A percentile compares a stretch with the other conserved stretches of the same genome.
These are phyloP conservation scores for Tricholoma matsutake DNA, from an alignment of 768 basidiomycete genomes.

Conservation along the genomic window DNA sequence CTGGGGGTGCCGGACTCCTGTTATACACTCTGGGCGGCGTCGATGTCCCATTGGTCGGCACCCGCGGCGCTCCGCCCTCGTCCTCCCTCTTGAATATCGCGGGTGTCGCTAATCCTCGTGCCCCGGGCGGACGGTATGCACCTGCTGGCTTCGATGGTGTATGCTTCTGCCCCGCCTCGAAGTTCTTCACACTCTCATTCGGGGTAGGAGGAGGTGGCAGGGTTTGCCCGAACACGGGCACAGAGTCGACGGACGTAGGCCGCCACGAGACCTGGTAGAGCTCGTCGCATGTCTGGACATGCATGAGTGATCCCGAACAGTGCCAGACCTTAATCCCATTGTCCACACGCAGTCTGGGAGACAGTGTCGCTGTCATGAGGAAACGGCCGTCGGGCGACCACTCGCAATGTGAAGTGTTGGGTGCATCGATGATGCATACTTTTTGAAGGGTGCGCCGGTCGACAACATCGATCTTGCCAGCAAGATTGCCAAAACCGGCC, in stretches of 20 bases:
- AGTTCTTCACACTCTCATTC: constrained; percentile 49
- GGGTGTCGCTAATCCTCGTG: constrained; percentile 85
- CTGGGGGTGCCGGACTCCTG: constrained; percentile 54
- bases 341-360: constrained; percentile 92
- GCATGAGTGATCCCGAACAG: constrained; percentile 83
- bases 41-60: constrained; percentile 44
- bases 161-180: constrained; percentile 51
- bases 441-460: constrained; percentile 86
- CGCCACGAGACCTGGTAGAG: constrained; percentile 89
- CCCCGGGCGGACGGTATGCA: constrained; percentile 92
- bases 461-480: constrained; percentile 89
- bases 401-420: constrained; percentile 91
- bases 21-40: constrained; percentile 63
- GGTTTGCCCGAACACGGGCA: constrained; percentile 61
- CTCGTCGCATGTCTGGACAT: constrained; percentile 80
- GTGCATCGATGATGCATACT: constrained; percentile 77
- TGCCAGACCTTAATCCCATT: constrained; percentile 98
- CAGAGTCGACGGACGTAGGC: constrained; percentile 63
- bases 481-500: constrained; percentile 96
- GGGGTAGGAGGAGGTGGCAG: constrained; percentile 72
- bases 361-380: constrained; percentile 93
- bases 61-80: constrained; percentile 65
- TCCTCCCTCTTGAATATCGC: constrained; percentile 90
- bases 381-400: constrained; percentile 95
- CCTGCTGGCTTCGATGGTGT: constrained; percentile 67